phyloP scores from a whole-genome alignment of 2,329 filamentous ascomycete species.

The Cyphellophora europaea region DNA sequence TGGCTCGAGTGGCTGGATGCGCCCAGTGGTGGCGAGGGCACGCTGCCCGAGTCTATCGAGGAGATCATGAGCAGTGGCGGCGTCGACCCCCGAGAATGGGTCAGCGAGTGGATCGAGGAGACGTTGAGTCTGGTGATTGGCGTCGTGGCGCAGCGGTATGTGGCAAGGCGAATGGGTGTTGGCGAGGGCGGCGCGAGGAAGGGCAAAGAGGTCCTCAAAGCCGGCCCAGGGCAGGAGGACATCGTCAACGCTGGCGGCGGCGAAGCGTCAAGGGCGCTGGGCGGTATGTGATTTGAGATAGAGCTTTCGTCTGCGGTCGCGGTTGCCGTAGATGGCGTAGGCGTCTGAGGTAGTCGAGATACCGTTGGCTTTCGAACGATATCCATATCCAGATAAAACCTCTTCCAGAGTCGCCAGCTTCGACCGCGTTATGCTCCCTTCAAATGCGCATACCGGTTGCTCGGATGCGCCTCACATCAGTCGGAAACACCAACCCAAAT shows the following conservation, averaged over 20 bases:
- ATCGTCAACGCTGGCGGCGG: constrained; percentile 50
- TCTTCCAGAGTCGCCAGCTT: too few relatives aligned
- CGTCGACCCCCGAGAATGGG: constrained; percentile 93
- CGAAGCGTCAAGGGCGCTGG: constrained; percentile 48
- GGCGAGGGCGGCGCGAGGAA: constrained; percentile 63
- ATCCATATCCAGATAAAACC: too few relatives aligned
- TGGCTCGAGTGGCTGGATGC: constrained; percentile 93
- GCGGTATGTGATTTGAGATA: constrained; percentile 7
- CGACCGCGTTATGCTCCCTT: background rate
- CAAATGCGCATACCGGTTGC: too few relatives aligned
- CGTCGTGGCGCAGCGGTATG: constrained; percentile 86
- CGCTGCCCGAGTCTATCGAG: constrained; percentile 72
- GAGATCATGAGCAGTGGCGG: constrained; percentile 67
- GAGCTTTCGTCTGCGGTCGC: too few relatives aligned
- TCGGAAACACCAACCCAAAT: too few relatives aligned
- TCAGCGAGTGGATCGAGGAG: constrained; percentile 95
- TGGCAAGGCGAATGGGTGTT: constrained; percentile 90
- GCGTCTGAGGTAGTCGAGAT: too few relatives aligned
- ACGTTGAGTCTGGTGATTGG: constrained; percentile 67
- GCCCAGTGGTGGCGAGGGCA: constrained; percentile 35
- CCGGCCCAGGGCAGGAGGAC: constrained; percentile 43
- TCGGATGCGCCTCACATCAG: too few relatives aligned
- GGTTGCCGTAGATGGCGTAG: too few relatives aligned
- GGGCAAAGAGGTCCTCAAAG: constrained; percentile 37
- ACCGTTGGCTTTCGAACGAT: too few relatives aligned